Conservation (phyloP, 164 flowering plant species). For the Nymphaea thermarum region DNA sequence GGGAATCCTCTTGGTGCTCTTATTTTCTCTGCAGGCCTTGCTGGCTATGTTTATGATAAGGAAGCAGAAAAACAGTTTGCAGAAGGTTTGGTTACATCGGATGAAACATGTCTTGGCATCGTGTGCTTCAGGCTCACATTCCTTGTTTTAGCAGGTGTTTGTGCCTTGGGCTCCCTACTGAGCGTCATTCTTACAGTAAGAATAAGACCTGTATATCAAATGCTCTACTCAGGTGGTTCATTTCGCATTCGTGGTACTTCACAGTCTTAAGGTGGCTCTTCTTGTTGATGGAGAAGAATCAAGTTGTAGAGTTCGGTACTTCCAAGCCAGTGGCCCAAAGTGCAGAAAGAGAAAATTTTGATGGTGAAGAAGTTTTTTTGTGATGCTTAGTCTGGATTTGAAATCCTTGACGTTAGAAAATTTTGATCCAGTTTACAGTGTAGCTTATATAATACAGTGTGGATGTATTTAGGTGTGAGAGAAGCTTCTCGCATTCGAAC, state of each 20-base stretch:
- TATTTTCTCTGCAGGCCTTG: constrained; percentile 69
- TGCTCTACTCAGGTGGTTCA: constrained; percentile 80
- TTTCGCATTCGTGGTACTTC: constrained; percentile 45
- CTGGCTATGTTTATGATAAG: constrained; percentile 60
- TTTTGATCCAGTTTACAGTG: neutral
- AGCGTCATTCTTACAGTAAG: constrained; percentile 45
- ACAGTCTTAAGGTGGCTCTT: constrained; percentile 17
- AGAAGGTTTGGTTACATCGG: constrained; percentile 13
- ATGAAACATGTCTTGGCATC: constrained; percentile 53
- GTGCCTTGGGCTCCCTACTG: constrained; percentile 44
- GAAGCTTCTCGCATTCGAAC: too few species aligned
- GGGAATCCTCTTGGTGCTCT: constrained; percentile 83
- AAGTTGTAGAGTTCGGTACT: neutral
- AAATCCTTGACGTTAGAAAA: neutral
- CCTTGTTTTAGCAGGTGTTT: constrained; percentile 54
- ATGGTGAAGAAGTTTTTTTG: neutral
- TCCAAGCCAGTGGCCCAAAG: neutral
- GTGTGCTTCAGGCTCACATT: constrained; percentile 66
- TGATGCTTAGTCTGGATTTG: neutral
- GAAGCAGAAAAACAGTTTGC: constrained; percentile 54
- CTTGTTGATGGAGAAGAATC: neutral
- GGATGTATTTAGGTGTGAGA: too few species aligned
- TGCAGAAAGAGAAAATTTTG: too few species aligned
- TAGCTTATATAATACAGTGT: too few species aligned
- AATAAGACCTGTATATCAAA: constrained; percentile 67